Conservation (phyloP, 2,329 filamentous ascomycete species). For the Aureobasidium vineae region DNA sequence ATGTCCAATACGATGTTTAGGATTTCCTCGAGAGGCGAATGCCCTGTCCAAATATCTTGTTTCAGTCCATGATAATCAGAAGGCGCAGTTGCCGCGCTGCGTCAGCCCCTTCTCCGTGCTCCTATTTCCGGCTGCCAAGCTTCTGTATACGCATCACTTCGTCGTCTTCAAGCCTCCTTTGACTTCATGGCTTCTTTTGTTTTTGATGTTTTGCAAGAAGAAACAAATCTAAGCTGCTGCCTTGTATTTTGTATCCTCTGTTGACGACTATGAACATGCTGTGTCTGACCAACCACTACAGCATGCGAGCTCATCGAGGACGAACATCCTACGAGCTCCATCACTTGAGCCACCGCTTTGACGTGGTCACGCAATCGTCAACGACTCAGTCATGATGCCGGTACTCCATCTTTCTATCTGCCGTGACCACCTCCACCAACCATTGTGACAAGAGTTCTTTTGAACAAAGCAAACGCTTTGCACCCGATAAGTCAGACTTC, state of each 20-base stretch:
- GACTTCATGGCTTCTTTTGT: not conserved
- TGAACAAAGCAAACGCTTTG: not conserved
- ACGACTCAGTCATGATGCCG: not conserved
- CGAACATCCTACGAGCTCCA: not conserved
- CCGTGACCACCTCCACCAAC: too few relatives aligned
- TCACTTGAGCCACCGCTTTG: not conserved
- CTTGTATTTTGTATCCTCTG: not conserved
- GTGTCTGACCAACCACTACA: not conserved
- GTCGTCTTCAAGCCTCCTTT: slow-evolving; percentile 5
- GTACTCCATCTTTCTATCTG: not conserved
- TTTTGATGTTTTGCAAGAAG: not conserved
- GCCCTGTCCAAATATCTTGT: slow-evolving; percentile 15
- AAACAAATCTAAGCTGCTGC: not conserved
- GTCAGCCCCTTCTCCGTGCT: slow-evolving; percentile 16
- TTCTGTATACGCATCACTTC: slow-evolving; percentile 14
- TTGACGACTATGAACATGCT: not conserved
- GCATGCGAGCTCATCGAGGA: not conserved
- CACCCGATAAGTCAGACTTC: not conserved
- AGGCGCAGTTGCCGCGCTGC: slow-evolving; percentile 16
- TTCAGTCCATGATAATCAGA: slow-evolving; percentile 4
- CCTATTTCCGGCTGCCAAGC: slow-evolving; percentile 8
- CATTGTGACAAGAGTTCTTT: not conserved
- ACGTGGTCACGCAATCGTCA: not conserved
- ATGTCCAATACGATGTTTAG: slow-evolving; percentile 15
- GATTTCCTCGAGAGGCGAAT: not conserved